Evolutionary conservation across 129 eudicot genomes (phyloP).

Genomic region (Flaveria ramosissima): DNA sequence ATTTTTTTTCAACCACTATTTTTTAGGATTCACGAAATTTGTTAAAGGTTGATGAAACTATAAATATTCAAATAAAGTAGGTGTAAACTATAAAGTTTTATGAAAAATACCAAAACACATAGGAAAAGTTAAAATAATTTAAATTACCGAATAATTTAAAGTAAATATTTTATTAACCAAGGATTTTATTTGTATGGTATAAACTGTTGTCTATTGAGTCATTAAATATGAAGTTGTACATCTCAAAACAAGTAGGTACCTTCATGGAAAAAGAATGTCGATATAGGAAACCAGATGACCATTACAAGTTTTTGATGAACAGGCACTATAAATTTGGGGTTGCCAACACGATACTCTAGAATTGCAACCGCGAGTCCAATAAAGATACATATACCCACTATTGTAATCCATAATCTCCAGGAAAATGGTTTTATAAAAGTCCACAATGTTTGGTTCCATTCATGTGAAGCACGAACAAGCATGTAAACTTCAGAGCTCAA

Average conservation of each 20-base stretch:
- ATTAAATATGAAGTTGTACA: not conserved
- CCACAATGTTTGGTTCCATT: constrained; percentile 8
- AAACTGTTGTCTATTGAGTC: too few species aligned
- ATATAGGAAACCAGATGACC: constrained; percentile 10
- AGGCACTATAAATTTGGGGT: not conserved
- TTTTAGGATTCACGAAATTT: too few species aligned
- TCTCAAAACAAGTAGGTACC: not conserved
- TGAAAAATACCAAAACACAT: too few species aligned
- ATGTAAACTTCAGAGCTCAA: not conserved
- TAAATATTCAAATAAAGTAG: too few species aligned
- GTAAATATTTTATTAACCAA: too few species aligned
- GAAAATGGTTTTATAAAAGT: not conserved
- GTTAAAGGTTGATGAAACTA: too few species aligned
- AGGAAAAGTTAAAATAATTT: too few species aligned
- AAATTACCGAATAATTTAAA: too few species aligned
- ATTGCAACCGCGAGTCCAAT: not conserved
- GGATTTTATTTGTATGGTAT: too few species aligned
- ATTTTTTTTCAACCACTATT: too few species aligned
- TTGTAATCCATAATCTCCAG: constrained; percentile 3
- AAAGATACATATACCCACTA: not conserved
- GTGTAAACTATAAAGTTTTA: too few species aligned
- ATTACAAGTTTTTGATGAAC: not conserved
- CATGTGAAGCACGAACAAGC: constrained; percentile 3
- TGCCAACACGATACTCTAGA: not conserved
- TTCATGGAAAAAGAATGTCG: not conserved